Evolutionary conservation across 2,329 filamentous ascomycete genomes (phyloP), one percentile per base, ranked within the genome.

Genomic region (Cercospora nicotianae): DNA sequence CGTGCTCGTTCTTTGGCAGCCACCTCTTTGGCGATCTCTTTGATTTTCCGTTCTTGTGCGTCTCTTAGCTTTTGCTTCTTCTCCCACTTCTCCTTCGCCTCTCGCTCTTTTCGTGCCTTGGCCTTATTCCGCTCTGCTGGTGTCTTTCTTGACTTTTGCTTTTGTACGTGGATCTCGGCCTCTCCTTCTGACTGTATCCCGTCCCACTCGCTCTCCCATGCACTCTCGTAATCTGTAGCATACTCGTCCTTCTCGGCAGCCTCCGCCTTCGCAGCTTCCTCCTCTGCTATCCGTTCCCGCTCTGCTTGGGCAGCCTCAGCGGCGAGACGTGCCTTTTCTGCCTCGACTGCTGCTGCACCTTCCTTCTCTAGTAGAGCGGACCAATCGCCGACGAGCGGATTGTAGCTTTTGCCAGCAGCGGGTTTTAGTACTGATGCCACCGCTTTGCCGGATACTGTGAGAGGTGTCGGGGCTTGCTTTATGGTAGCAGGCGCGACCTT

Each of bases 361-460:
- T 96, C 92, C 51, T 87, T 84, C 20, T 87, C 85, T 55, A 97
- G 82, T 16, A 94, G 87, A 8, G 87, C 85, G 74, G 94, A 90
- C 85, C 96, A 99, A 70, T 97, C 93, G 70, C 88, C 86, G 74
- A 96, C 96, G 5, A 87, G 83, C 0, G 95, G 95, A 78, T 99
- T 99, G 83, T 99, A 99, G 74, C 92, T 96, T 79, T 90, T 92
- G 67, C 92, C 93, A 16, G 90, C 92, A 6, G 89, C 86, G 1
- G 95, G 95, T 75, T 89, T 91, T 69, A 86, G 85, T 0, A 99
- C 91, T 2, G 93, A 89, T 1, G 92, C 91, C 8, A 96, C 84
- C 0, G 86, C 80, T 79, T 94, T 96, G 42, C 93, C 94, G 76
- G 86, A 92, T 53, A 90, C 91, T n/a, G 91, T 87, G 31, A 98